These are phyloP conservation scores for Neopestalotiopsis sp. DNA, from an alignment of 2,329 filamentous ascomycete species.

Conservation along the genomic window DNA sequence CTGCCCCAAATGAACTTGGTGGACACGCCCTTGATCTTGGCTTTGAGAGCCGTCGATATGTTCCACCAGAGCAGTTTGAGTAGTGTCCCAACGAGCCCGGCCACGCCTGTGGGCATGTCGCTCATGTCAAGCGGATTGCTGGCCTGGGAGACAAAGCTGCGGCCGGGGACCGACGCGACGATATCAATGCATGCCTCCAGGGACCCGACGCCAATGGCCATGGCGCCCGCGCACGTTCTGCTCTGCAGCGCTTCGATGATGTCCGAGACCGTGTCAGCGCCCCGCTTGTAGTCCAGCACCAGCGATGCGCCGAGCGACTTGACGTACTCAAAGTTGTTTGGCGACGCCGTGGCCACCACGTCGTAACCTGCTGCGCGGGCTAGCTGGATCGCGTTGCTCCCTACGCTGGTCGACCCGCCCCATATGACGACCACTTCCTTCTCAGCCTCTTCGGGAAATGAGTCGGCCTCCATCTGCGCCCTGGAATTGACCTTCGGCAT, in stretches of 20 bases:
- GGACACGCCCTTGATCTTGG: background rate
- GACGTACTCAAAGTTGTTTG: slow-evolving; percentile 18
- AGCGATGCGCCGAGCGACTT: slow-evolving; percentile 13
- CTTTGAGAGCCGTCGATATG: background rate
- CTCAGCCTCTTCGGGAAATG: slow-evolving; percentile 27
- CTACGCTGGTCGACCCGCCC: slow-evolving; percentile 49
- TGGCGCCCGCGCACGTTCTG: slow-evolving; percentile 12
- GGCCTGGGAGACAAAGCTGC: slow-evolving; percentile 11
- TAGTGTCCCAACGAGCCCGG: background rate
- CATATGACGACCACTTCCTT: slow-evolving; percentile 26
- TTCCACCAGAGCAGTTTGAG: background rate
- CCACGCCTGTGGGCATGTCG: background rate
- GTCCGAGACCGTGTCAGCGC: background rate
- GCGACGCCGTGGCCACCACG: slow-evolving; percentile 45
- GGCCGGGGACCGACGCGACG: slow-evolving; percentile 16
- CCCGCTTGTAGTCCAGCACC: background rate
- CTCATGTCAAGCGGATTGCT: slow-evolving; percentile 3
- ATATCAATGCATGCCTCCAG: slow-evolving; percentile 3
- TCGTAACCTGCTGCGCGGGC: slow-evolving; percentile 46
- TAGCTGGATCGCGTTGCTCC: slow-evolving; percentile 49
- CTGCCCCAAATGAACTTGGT: slow-evolving; percentile 13
- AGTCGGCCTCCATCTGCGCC: slow-evolving; percentile 16
- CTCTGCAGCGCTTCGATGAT: background rate
- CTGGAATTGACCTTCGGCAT: slow-evolving; percentile 4
- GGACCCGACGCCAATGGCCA: slow-evolving; percentile 15